Percentiles rank a stretch among this genome's conserved stretches.
Conservation (phyloP, 306 rosid species). For the Begonia fuchsioides region DNA sequence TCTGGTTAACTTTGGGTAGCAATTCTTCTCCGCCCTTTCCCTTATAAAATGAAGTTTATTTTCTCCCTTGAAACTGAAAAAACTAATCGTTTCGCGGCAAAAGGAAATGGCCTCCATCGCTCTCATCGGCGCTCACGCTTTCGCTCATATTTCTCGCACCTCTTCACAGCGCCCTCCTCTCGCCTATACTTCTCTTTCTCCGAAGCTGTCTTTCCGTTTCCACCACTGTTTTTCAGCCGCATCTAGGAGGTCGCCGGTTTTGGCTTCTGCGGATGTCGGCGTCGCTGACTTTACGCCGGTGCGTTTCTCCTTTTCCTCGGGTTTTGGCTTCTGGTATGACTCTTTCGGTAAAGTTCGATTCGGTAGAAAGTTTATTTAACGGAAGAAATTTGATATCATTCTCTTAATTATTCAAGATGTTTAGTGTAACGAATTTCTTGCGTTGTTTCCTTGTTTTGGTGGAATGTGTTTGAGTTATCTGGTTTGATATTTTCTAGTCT, state of each 20-base stretch:
- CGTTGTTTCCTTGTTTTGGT: no score
- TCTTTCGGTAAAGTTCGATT: not conserved
- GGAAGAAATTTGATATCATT: not conserved
- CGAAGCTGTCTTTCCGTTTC: constrained; percentile 13
- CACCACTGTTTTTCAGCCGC: constrained; percentile 8
- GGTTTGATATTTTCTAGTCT: no score
- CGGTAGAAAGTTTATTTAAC: not conserved
- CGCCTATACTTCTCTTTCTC: constrained; percentile 4
- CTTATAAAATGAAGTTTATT: constrained; percentile 7
- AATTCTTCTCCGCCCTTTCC: constrained; percentile 1
- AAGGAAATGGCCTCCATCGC: constrained; percentile 29
- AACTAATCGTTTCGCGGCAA: not conserved
- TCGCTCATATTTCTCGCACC: constrained; percentile 6
- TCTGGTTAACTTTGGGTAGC: constrained; percentile 5
- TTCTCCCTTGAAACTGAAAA: not conserved
- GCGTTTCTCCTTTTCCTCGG: constrained; percentile 1
- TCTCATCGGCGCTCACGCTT: constrained; percentile 15
- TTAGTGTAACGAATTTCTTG: not conserved
- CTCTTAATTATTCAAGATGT: not conserved
- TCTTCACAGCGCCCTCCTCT: constrained; percentile 8
- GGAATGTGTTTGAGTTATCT: no score
- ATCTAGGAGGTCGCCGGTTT: constrained; percentile 3
- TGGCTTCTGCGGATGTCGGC: constrained; percentile 19
- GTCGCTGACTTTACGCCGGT: constrained; percentile 37
- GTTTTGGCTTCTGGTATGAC: not conserved